These are phyloP conservation scores for Myrmaecium sp. DNA, from an alignment of 2,329 filamentous ascomycete genomes.

Conservation along the genomic window DNA sequence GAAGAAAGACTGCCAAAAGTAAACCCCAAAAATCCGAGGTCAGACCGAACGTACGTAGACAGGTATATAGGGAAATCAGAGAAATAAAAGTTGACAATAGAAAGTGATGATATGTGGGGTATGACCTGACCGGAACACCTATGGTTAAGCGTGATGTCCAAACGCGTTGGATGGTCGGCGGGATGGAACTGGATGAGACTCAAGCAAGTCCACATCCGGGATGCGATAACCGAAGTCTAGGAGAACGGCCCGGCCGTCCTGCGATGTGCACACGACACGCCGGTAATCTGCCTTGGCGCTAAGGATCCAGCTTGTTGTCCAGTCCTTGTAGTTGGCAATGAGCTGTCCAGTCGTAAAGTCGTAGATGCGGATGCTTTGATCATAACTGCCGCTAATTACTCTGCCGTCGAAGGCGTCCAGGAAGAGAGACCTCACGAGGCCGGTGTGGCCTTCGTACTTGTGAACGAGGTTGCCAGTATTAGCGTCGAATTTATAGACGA, in stretches of 20 bases:
- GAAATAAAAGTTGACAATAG: too few species aligned
- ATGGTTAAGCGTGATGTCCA: too few species aligned
- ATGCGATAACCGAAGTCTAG: slow-evolving; percentile 70
- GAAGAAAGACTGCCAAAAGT: too few species aligned
- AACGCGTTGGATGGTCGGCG: too few species aligned
- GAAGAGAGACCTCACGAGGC: slow-evolving; percentile 77
- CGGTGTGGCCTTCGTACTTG: slow-evolving; percentile 66
- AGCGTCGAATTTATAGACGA: slow-evolving; percentile 92
- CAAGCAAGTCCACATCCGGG: slow-evolving; percentile 33
- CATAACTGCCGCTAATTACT: slow-evolving; percentile 83
- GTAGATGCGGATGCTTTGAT: slow-evolving; percentile 89
- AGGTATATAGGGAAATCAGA: too few species aligned
- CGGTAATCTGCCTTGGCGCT: slow-evolving; percentile 93
- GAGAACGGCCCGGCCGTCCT: slow-evolving; percentile 81
- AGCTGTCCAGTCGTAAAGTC: slow-evolving; percentile 66
- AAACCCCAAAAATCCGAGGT: too few species aligned
- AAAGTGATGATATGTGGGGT: too few species aligned
- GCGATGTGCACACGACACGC: slow-evolving; percentile 83
- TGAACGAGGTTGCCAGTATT: slow-evolving; percentile 72
- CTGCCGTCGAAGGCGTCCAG: slow-evolving; percentile 75
- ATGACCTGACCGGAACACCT: too few species aligned
- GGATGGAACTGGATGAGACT: too few species aligned
- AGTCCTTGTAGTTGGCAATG: slow-evolving; percentile 74
- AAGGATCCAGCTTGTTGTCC: slow-evolving; percentile 93
- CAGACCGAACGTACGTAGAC: too few species aligned